Evolutionary conservation across 306 rosid genomes (phyloP).

Genomic region (Inga laurina): DNA sequence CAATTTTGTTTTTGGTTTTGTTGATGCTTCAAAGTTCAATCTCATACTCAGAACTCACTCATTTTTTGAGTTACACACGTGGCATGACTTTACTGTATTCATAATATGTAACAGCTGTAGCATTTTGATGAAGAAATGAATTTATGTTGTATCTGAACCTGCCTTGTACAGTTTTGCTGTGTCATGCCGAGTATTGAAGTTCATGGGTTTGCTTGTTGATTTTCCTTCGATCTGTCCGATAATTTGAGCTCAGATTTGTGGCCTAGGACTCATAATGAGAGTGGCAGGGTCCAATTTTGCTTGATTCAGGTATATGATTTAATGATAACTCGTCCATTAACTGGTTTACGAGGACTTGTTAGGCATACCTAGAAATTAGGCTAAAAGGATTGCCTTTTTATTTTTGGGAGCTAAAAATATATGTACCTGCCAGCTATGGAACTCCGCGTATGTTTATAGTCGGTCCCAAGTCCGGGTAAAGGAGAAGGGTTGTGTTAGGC

Average conservation of each 20-base stretch:
- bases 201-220: background rate
- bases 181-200: background rate
- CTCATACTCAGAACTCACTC: background rate
- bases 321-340: background rate
- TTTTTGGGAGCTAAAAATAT: background rate
- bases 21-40: background rate
- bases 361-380: background rate
- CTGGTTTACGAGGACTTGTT: too few relatives aligned
- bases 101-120: conserved; percentile 18
- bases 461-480: too few relatives aligned
- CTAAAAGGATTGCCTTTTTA: too few relatives aligned
- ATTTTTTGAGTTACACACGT: background rate
- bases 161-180: background rate
- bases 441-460: too few relatives aligned
- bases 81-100: background rate
- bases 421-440: background rate
- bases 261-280: background rate
- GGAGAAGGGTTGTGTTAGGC: too few relatives aligned
- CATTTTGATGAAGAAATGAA: conserved; percentile 13
- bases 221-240: background rate
- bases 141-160: background rate
- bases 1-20: conserved; percentile 21
- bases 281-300: background rate
- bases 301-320: background rate
- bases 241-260: background rate